Evolutionary conservation across 768 basidiomycete genomes (phyloP).

Genomic region (Suillus subalutaceus): DNA sequence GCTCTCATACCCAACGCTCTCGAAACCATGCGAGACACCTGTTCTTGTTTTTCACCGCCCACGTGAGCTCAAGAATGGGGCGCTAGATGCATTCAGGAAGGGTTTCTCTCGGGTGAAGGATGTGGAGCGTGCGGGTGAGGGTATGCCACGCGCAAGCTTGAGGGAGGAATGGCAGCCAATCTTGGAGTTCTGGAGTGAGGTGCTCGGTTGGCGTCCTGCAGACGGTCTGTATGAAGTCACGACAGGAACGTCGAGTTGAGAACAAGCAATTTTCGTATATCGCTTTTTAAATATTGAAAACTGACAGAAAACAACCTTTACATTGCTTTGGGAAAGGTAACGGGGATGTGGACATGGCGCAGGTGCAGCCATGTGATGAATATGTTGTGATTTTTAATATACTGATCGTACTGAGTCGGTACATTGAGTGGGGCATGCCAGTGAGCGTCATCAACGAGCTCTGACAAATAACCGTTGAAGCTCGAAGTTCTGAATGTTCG

Average conservation of each 20-base stretch:
- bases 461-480: too few relatives aligned
- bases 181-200: slow-evolving; percentile 87
- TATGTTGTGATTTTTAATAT: too few relatives aligned
- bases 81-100: slow-evolving; percentile 57
- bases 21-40: slow-evolving; percentile 57
- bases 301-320: neutral
- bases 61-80: slow-evolving; percentile 44
- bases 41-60: slow-evolving; percentile 61
- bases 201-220: slow-evolving; percentile 54
- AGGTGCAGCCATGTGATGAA: too few relatives aligned
- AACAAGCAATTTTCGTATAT: neutral
- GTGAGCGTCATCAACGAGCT: too few relatives aligned
- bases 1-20: slow-evolving; percentile 73
- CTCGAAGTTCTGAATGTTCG: too few relatives aligned
- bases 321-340: neutral
- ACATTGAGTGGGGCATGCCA: too few relatives aligned
- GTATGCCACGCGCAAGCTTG: slow-evolving; percentile 67
- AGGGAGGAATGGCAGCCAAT: slow-evolving; percentile 81
- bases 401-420: too few relatives aligned
- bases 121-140: slow-evolving; percentile 49
- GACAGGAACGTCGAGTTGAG: slow-evolving; percentile 29
- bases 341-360: too few relatives aligned
- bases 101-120: slow-evolving; percentile 58
- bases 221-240: slow-evolving; percentile 74
- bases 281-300: neutral